Evolutionary conservation across 805 yeast genomes (phyloP).

Genomic region (Tanozyma kutaoensis): DNA sequence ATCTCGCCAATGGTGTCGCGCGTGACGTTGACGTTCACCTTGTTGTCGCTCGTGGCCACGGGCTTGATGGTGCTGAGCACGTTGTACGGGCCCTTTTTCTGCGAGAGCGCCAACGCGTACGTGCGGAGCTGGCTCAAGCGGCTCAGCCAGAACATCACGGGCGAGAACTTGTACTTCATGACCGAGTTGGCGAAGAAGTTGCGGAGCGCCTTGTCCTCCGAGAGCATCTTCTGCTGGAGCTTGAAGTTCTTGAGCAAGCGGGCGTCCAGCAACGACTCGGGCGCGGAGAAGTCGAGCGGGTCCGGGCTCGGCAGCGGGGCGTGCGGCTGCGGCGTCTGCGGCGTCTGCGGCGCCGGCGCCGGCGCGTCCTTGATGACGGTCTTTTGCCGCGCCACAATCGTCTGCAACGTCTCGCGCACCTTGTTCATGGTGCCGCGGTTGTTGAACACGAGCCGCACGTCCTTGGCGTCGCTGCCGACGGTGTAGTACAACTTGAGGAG

Average conservation of each 20-base stretch:
- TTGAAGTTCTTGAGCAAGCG: constrained; percentile 56
- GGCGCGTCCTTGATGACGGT: constrained; percentile 30
- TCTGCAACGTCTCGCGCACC: constrained; percentile 54
- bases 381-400: constrained; percentile 53
- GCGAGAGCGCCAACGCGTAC: constrained; percentile 72
- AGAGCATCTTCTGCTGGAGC: constrained; percentile 65
- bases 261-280: constrained; percentile 19
- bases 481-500: constrained; percentile 44
- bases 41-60: constrained; percentile 83
- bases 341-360: constrained; percentile 2
- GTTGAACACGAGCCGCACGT: constrained; percentile 43
- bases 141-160: constrained; percentile 79
- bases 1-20: constrained; percentile 82
- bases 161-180: constrained; percentile 59
- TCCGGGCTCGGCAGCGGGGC: constrained; percentile 2
- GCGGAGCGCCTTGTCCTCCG: constrained; percentile 56
- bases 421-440: constrained; percentile 66
- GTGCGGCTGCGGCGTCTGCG: constrained; percentile 1
- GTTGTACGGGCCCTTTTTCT: constrained; percentile 85
- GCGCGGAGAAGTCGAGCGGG: constrained; percentile 9
- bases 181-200: constrained; percentile 81
- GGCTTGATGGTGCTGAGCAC: constrained; percentile 90
- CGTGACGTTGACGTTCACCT: constrained; percentile 85
- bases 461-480: constrained; percentile 16
- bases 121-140: constrained; percentile 71